phyloP scores from a whole-genome alignment of 2,329 filamentous ascomycete genomes.

The Macrophomina pseudophaseolina region DNA sequence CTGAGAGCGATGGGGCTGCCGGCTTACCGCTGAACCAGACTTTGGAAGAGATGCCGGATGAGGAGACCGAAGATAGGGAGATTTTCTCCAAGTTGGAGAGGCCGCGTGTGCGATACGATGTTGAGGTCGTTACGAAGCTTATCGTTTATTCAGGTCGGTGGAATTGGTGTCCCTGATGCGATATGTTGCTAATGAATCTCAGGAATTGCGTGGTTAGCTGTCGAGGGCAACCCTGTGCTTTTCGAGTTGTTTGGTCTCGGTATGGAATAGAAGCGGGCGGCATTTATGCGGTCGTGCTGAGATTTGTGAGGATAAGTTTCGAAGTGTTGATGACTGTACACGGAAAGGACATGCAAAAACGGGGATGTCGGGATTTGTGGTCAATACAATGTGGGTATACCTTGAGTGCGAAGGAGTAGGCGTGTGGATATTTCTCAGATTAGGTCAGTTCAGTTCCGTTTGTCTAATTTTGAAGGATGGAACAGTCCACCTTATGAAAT shows the following conservation, averaged over 20 bases:
- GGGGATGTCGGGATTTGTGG: too few species aligned
- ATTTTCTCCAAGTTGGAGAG: slow-evolving; percentile 84
- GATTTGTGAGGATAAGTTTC: too few species aligned
- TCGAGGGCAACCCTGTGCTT: slow-evolving; percentile 73
- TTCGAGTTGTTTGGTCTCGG: slow-evolving; percentile 67
- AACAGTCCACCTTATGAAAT: too few species aligned
- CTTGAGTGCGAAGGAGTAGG: too few species aligned
- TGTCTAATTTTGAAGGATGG: too few species aligned
- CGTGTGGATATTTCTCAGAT: too few species aligned
- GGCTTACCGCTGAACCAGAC: neutral
- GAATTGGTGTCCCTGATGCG: too few species aligned
- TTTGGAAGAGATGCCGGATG: slow-evolving; percentile 31
- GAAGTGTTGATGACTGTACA: neutral
- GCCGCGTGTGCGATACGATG: slow-evolving; percentile 91
- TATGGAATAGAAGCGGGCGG: neutral
- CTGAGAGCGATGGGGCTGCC: slow-evolving; percentile 34
- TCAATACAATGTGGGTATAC: too few species aligned
- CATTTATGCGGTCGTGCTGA: neutral
- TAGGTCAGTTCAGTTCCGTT: too few species aligned
- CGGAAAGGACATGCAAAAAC: neutral
- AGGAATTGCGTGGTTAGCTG: slow-evolving; percentile 84
- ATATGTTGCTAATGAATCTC: neutral
- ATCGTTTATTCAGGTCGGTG: slow-evolving; percentile 83
- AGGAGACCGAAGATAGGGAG: slow-evolving; percentile 57
- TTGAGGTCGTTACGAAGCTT: slow-evolving; percentile 97